Evolutionary conservation across 345 rosid species (phyloP).

Genomic region (Conringia planisiliqua): DNA sequence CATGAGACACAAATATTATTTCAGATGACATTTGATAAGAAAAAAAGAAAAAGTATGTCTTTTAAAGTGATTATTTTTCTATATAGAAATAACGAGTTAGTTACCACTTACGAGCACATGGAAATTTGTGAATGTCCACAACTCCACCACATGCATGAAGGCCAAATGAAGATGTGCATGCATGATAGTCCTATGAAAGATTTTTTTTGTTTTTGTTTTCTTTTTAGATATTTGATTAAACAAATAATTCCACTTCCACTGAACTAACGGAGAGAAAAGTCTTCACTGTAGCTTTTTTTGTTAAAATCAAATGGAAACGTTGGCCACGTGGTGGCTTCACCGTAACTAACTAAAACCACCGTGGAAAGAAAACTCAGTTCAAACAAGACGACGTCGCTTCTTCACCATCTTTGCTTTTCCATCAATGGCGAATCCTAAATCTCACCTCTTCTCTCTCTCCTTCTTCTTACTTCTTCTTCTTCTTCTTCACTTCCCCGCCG

Average conservation of each 20-base stretch:
- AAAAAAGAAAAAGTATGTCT: no score
- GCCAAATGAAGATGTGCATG: no score
- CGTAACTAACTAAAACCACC: background rate
- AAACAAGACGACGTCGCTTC: background rate
- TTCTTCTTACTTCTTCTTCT: background rate
- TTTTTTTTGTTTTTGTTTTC: no score
- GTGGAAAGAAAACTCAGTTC: background rate
- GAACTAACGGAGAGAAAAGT: background rate
- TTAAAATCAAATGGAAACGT: background rate
- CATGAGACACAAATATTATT: no score
- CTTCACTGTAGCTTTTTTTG: background rate
- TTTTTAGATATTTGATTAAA: no score
- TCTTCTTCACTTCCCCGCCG: slow-evolving; percentile 3
- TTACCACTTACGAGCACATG: no score
- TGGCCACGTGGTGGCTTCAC: slow-evolving; percentile 12
- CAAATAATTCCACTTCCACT: background rate
- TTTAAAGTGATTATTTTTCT: no score
- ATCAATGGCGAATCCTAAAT: slow-evolving; percentile 14
- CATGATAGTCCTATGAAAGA: no score
- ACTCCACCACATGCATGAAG: no score
- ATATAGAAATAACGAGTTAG: no score
- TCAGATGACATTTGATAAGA: no score
- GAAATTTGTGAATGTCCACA: no score
- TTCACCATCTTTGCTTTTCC: background rate
- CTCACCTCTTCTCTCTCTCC: slow-evolving; percentile 7